Evolutionary conservation across 2,329 filamentous ascomycete genomes (phyloP), one percentile per base, ranked within the genome.

Genomic region (Colletotrichum sp.): DNA sequence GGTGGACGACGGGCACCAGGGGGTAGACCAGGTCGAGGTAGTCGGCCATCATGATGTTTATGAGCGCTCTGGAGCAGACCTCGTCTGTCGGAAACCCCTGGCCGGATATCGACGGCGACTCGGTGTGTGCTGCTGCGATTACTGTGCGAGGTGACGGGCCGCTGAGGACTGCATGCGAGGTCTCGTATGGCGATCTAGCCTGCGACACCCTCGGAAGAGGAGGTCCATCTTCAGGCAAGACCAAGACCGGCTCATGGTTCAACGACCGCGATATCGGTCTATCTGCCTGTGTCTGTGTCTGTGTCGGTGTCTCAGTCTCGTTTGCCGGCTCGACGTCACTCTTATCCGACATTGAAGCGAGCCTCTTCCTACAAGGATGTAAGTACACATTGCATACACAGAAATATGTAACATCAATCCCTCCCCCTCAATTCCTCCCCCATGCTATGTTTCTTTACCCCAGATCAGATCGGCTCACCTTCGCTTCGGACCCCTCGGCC

Each of bases 11-110:
- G 7, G 80, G 80, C 4, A 81, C 75, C 7, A 82, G 72, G 0
- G 80, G 79, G 69, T 82, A 80, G 75, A 82, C 65, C 11, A 80
- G 78, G 34, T 81, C 80, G 8, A 80, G 75, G 63, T 80, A 82
- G 67, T 80, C 80, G 8, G 76, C 72, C 66, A 82, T 77, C 57
- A 82, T 77, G 25, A 69, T 69, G 36, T 77, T 72, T 44, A 82
- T 70, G 9, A 81, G 69, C 5, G 64, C 55, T 8, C 80, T 77
- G 4, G 80, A 80, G 36, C 80, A 81, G 6, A 82, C 71, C 63
- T 82, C 80, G 8, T 82, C 80, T 8, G 80, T 82, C 5, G 78
- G 79, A 15, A 78, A 67, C 44, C 16, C 69, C 16, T n/a, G 39
- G 19, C 13, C 63, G 22, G 19, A 13, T 55, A 69, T 36, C 25